Evolutionary conservation across 805 yeast genomes (phyloP), one percentile per base, ranked within the genome.

Genomic region (Candida xiaguanensis): DNA sequence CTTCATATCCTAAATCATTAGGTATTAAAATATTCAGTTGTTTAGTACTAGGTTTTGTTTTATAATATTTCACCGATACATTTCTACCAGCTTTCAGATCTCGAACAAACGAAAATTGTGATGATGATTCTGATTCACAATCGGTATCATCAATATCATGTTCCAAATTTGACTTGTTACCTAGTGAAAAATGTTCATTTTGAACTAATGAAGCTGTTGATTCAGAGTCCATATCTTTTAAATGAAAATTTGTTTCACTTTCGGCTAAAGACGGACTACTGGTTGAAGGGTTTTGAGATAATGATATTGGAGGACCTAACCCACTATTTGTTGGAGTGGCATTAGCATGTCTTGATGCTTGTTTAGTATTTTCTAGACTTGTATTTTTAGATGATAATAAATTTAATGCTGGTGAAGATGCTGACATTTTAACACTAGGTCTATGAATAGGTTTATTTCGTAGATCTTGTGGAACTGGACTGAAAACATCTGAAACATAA

Each of bases 31-130:
- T 53, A 29, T 55, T 59, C 43, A 40, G 37, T 11, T 41, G 44
- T 30, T 39, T 40, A 22, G 33, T 38, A n/a, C 38, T 33, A 8
- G 30, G n/a, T 28, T 48, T 55, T 11, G 63, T 58, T 41, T 68
- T 68, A 40, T 68, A 68, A 43, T 68, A 68, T 46, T 68, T 68
- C 9, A 68, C 66, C 0, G 72, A 66, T 1, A 72, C 67, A 41
- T 68, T 68, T 39, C 73, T 50, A 8, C 74, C 74, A 2, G 71
- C 71, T 7, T 43, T 51, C 43, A 56, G 54, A 45, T 67, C 74
- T 34, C 57, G 54, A 8, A 64, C 66, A 46, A 68, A 68, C 1
- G 72, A 67, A 41, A 68, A 68, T 42, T 65, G 70, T 1, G 71
- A 65, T 1, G 70, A 64, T 8, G 54, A 46, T 15, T 46, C 51